Conservation (phyloP, 2,329 filamentous ascomycete species). For the Macrophomina pseudophaseolina region DNA sequence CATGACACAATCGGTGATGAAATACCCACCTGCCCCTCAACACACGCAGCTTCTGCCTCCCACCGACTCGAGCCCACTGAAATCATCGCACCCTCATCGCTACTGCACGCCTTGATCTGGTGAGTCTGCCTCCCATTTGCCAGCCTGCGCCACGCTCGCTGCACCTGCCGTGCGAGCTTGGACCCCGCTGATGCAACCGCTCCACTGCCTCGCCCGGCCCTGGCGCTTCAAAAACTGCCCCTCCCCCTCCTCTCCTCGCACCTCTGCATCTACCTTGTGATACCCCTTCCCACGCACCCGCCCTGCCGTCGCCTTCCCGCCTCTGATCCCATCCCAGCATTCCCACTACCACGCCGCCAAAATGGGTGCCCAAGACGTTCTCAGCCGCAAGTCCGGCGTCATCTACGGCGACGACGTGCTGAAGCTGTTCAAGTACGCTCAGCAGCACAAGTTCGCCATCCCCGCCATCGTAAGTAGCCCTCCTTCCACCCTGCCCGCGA, state of each 20-base stretch:
- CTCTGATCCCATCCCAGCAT: not conserved
- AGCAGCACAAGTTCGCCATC: slow-evolving; percentile 86
- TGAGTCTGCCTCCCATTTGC: slow-evolving; percentile 20
- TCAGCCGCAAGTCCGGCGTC: slow-evolving; percentile 66
- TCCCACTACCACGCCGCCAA: slow-evolving; percentile 26
- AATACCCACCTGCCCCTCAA: slow-evolving; percentile 25
- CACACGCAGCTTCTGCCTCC: slow-evolving; percentile 23
- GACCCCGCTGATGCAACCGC: slow-evolving; percentile 25
- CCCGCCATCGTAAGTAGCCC: slow-evolving; percentile 66
- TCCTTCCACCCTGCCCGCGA: slow-evolving; percentile 26
- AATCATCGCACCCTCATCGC: slow-evolving; percentile 23
- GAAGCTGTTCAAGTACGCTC: slow-evolving; percentile 83
- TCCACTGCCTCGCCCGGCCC: slow-evolving; percentile 12
- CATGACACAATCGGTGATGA: slow-evolving; percentile 27
- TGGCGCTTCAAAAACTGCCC: slow-evolving; percentile 25
- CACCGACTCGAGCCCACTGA: slow-evolving; percentile 23
- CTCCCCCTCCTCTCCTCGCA: slow-evolving; percentile 26
- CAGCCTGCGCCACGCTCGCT: slow-evolving; percentile 2
- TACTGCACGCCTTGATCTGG: slow-evolving; percentile 23
- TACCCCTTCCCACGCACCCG: slow-evolving; percentile 23
- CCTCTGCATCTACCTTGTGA: slow-evolving; percentile 22
- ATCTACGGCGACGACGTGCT: slow-evolving; percentile 71
- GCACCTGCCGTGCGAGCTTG: not conserved
- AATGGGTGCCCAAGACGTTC: slow-evolving; percentile 59
- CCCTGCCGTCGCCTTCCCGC: not conserved